A percentile compares a stretch with the other conserved stretches of the same genome.
phyloP scores from a whole-genome alignment of 2,329 filamentous ascomycete species.

The Xylariomycetidae sp. region DNA sequence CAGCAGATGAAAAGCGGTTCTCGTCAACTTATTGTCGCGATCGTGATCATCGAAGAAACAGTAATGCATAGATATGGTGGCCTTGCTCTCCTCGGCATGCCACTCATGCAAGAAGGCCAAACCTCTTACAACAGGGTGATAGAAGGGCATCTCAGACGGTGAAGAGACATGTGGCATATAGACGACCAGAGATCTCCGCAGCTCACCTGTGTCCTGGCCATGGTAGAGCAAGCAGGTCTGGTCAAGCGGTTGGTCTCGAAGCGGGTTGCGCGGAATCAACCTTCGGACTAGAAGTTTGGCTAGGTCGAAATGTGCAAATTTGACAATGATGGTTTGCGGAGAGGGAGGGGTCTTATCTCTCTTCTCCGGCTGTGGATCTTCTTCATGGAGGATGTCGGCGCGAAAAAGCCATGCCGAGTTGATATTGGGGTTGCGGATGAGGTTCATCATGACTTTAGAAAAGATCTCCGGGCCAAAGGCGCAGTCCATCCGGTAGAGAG shows the following conservation, averaged over 20 bases:
- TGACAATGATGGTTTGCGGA: conserved; percentile 31
- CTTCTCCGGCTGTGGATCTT: conserved; percentile 29
- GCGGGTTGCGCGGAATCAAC: conserved; percentile 75
- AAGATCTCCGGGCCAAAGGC: conserved; percentile 60
- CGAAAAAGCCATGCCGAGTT: conserved; percentile 73
- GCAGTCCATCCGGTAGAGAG: conserved; percentile 51
- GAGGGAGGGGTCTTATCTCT: conserved; percentile 22
- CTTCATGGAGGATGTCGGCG: conserved; percentile 64
- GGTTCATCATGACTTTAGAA: conserved; percentile 61
- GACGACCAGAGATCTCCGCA: conserved; percentile 53
- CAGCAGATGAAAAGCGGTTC: conserved; percentile 65
- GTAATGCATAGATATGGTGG: conserved; percentile 56
- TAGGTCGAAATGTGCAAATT: conserved; percentile 41
- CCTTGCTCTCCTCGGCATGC: conserved; percentile 34
- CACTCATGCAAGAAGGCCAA: conserved; percentile 73
- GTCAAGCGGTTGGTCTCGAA: conserved; percentile 66
- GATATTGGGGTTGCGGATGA: conserved; percentile 73
- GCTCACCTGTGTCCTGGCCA: conserved; percentile 23
- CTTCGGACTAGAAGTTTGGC: conserved; percentile 65
- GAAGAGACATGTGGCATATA: conserved; percentile 69
- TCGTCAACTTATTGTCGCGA: conserved; percentile 44
- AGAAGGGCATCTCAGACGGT: conserved; percentile 68
- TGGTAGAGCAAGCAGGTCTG: conserved; percentile 77
- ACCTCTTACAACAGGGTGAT: conserved; percentile 71
- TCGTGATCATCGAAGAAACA: conserved; percentile 39